A percentile compares a stretch with the other conserved stretches of the same genome.
These are phyloP conservation scores for Phytopythium mirpurense DNA, from an alignment of 352 stramenopile species.

Conservation along the genomic window DNA sequence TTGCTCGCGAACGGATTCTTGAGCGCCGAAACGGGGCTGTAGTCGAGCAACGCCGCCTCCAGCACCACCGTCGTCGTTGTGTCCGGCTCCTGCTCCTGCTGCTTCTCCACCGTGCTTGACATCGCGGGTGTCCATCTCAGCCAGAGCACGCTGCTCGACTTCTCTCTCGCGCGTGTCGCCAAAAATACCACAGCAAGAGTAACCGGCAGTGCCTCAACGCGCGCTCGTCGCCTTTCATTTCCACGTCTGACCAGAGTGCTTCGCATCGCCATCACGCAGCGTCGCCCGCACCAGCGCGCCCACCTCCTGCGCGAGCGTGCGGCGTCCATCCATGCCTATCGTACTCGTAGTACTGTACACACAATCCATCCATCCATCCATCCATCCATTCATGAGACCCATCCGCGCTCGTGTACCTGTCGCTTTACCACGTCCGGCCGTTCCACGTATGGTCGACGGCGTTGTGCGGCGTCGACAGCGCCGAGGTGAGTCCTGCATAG, in stretches of 20 bases:
- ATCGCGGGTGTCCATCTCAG: background rate
- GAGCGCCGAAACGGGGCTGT: slow-evolving; percentile 5
- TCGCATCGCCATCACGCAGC: too few relatives aligned
- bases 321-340: background rate
- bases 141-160: background rate
- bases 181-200: slow-evolving; percentile 1
- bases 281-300: too few relatives aligned
- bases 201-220: background rate
- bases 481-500: slow-evolving; percentile 2
- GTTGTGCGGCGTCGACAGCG: slow-evolving; percentile 10
- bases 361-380: background rate
- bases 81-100: slow-evolving; percentile 9
- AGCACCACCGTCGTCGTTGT: slow-evolving; percentile 17
- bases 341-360: slow-evolving; percentile 8
- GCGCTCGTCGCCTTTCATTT: background rate
- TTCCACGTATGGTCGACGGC: slow-evolving; percentile 6
- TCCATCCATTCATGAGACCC: too few relatives aligned
- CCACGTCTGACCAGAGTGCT: background rate
- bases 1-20: slow-evolving; percentile 4
- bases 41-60: slow-evolving; percentile 25
- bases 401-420: slow-evolving; percentile 1
- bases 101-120: background rate
- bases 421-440: slow-evolving; percentile 12
- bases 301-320: background rate
- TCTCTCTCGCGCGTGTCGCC: background rate